Base-by-base conservation (phyloP, 768 basidiomycete genomes). In the Flagelloscypha sp. region DNA sequence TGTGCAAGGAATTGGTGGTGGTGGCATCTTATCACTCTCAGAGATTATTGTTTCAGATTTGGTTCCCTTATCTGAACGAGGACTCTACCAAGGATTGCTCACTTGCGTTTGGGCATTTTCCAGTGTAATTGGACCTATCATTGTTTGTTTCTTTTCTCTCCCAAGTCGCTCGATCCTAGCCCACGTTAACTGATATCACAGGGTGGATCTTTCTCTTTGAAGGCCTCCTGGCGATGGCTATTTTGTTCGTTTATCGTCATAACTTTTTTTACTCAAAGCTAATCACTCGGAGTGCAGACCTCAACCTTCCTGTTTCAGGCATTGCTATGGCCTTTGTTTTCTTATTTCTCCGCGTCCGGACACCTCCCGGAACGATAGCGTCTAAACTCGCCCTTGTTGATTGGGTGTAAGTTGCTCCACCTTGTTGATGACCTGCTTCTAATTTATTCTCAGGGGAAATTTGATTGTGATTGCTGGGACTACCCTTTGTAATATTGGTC, bases 41-140 rank as follows among this genome's bases (percentile, higher is more conserved):
- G 57, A 63, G 27, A 63, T 68, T 39, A 48, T 68, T 31, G 42
- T 64, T 2, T 56, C 61, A n/a, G 67, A 69, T 45, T 47, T 69
- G 6, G 59, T 68, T 6, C 55, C 67, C 10, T 55, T 69, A 7
- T 46, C 52, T n/a, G 61, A 66, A 37, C 59, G 67, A 5, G 67
- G 66, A 6, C 20, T 47, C 5, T 65, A 58, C 23, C 43, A 53
- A 2, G 57, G 56, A 15, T 20, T 64, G 7, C 19, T 61, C 17
- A 55, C 53, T n/a, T 36, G 48, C 16, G 39, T 39, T 13, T 64
- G 58, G 56, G 49, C 52, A 24, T 24, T 61, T 7, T 53, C 58
- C 6, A 29, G 48, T 7, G 47, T 41, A 5, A 42, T 59, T 12
- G 61, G 56, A n/a, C 61, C 57, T 10, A 37, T 56, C 2, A 42